phyloP scores from a whole-genome alignment of 2,329 filamentous ascomycete genomes.

The Hypoxylon sp. region DNA sequence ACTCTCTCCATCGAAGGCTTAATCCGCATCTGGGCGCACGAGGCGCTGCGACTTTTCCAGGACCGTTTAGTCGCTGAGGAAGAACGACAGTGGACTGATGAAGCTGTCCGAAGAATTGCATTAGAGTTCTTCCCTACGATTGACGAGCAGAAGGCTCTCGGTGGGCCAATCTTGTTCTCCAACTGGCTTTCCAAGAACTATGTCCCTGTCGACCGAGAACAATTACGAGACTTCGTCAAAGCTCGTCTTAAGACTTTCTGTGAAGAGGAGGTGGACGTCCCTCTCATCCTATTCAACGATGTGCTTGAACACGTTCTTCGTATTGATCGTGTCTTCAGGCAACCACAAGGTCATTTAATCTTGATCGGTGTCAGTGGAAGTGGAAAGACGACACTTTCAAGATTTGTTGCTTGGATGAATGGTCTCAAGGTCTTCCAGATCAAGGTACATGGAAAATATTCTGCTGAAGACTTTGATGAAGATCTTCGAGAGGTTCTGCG shows the following conservation, averaged over 20 bases:
- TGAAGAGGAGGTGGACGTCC: conserved; percentile 98
- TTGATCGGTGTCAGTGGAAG: conserved; percentile 98
- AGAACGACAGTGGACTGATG: conserved; percentile 94
- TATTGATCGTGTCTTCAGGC: conserved; percentile 98
- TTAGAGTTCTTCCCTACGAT: conserved; percentile 95
- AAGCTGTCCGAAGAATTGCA: conserved; percentile 87
- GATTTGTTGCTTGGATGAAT: conserved; percentile 99
- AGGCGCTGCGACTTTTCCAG: conserved; percentile 95
- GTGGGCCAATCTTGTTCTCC: conserved; percentile 95
- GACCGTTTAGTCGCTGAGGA: conserved; percentile 96
- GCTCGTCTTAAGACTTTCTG: conserved; percentile 98
- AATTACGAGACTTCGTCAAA: conserved; percentile 96
- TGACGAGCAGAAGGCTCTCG: conserved; percentile 88
- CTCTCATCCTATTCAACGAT: conserved; percentile 98
- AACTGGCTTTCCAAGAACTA: conserved; percentile 99
- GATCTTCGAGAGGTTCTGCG: conserved; percentile 94
- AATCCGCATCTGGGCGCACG: conserved; percentile 97
- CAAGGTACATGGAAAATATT: conserved; percentile 99
- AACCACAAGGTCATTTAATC: conserved; percentile 97
- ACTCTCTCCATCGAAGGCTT: conserved; percentile 89
- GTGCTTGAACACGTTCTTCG: conserved; percentile 97
- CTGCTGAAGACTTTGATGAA: conserved; percentile 97
- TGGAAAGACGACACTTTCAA: conserved; percentile 97
- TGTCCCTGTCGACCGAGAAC: conserved; percentile 93
- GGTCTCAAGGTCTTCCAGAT: conserved; percentile 99